Percentiles rank a stretch among this genome's conserved stretches.
Evolutionary conservation across 768 basidiomycete species (phyloP).

Genomic region (Hygrophoropsis aurantiaca): DNA sequence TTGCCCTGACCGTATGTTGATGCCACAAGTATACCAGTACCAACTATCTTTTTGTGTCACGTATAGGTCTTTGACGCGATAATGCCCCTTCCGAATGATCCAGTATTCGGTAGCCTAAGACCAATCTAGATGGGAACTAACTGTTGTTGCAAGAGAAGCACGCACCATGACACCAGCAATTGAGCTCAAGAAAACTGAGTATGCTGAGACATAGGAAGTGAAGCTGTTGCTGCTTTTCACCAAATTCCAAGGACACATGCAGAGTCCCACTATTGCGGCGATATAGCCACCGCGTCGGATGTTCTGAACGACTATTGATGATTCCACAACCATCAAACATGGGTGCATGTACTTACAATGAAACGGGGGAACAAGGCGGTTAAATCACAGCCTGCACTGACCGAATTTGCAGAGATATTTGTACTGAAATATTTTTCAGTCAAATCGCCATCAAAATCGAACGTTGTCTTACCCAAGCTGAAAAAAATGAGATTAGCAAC

Average conservation of each 20-base stretch:
- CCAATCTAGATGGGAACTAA: not conserved
- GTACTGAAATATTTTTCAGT: constrained; percentile 41
- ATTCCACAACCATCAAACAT: constrained; percentile 2
- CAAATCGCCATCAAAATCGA: constrained; percentile 18
- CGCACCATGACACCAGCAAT: constrained; percentile 79
- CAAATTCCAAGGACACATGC: constrained; percentile 77
- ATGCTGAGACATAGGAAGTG: constrained; percentile 79
- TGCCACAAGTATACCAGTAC: constrained; percentile 74
- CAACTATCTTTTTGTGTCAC: constrained; percentile 52
- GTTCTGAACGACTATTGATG: constrained; percentile 43
- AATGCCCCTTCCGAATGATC: constrained; percentile 66
- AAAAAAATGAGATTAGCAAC: constrained; percentile 2
- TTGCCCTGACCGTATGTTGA: constrained; percentile 61
- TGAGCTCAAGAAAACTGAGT: constrained; percentile 78
- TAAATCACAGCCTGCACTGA: constrained; percentile 81
- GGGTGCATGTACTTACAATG: constrained; percentile 44
- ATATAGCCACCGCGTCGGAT: constrained; percentile 85
- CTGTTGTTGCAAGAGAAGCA: not conserved
- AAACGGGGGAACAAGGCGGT: constrained; percentile 77
- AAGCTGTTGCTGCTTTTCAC: constrained; percentile 73
- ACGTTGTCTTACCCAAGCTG: constrained; percentile 12
- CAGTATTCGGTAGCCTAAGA: constrained; percentile 78
- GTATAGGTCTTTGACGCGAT: constrained; percentile 74
- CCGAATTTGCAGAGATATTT: constrained; percentile 81
- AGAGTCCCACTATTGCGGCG: constrained; percentile 74